Evolutionary conservation across 2,329 filamentous ascomycete species (phyloP), one percentile per base, ranked within the genome.

Genomic region (Colletotrichum australisinense): DNA sequence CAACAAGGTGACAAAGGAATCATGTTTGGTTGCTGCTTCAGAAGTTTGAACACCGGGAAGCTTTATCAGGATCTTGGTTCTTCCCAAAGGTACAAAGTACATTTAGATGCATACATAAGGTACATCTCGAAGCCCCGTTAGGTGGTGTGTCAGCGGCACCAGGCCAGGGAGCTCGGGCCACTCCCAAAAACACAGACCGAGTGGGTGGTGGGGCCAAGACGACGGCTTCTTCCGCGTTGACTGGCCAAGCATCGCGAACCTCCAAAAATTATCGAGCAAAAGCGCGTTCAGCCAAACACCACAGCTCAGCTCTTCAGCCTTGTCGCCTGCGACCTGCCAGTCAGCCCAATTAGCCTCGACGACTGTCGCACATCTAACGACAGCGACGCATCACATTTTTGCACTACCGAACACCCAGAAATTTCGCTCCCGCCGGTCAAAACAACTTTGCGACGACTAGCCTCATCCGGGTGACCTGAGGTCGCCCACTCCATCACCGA

Each of bases 221-320:
- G n/a, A 26, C 72, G 72, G 72, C 72, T 63, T 70, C 70, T 68
- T 67, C 71, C 64, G 66, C 57, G 62, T 73, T 69, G 55, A 63
- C 73, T 11, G 32, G 73, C 56, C 60, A 64, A 66, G 73, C 58
- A 74, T 75, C 73, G 73, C 73, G 73, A 75, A 71, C 71, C 66
- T 74, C 73, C 73, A 75, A 75, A 75, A 75, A 74, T 75, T 75
- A 71, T 75, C 67, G 55, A 73, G 60, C 60, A 62, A 69, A 53
- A 62, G 57, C 73, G 71, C 73, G 73, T 74, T 35, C 53, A 7
- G 52, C 58, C 62, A 69, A 74, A 71, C 69, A 69, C 28, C 55
- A 28, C 56, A 4, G 30, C 58, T 19, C 58, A 58, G 32, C 28
- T 59, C 14, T 35, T 62, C 49, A 56, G 56, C 53, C 59, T 57